Evolutionary conservation across 2,329 filamentous ascomycete species (phyloP), one percentile per base, ranked within the genome.

Genomic region (Microascus cirrosus): DNA sequence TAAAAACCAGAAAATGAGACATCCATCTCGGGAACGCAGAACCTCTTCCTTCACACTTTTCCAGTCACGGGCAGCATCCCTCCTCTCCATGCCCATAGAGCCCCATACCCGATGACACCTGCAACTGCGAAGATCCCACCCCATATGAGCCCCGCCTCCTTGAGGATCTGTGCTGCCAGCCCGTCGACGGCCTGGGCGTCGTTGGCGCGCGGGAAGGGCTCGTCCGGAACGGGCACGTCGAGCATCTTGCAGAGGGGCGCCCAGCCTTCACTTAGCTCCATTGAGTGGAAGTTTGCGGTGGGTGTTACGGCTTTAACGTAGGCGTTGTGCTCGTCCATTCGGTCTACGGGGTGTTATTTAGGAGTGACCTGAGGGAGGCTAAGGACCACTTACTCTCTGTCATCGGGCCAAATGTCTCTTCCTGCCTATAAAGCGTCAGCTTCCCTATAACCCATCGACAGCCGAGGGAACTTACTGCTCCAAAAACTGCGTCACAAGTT

Each of bases 241-340:
- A 69, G 63, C 54, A 68, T 63, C 32, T 61, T 58, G 62, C 64
- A 65, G 39, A 69, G 60, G 22, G 66, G 66, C 24, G 58, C 62
- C 67, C 67, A 69, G 15, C 67, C 67, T 3, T 69, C 59, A 6
- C 53, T 58, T 15, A 65, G 45, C 13, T 63, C 35, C 54, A 62
- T 63, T 45, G 60, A 59, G 15, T 65, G 57, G 8, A 66, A 57
- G 12, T 58, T 58, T 10, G 62, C 62, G 11, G 50, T 39, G n/a
- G 63, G 63, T 34, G 62, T 61, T 12, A 60, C 54, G 36, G 56
- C 51, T 4, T 45, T 15, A 18, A 64, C 59, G 35, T 59, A 58
- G 6, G 58, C 59, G 36, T 64, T 62, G 58, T 63, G 61, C 35
- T 58, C 58, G 34, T 60, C 57, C 32, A 63, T 54, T 13, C 59